Evolutionary conservation across 495 filamentous ascomycete species (phyloP).

Genomic region (Aspergillus carlsbadensis): DNA sequence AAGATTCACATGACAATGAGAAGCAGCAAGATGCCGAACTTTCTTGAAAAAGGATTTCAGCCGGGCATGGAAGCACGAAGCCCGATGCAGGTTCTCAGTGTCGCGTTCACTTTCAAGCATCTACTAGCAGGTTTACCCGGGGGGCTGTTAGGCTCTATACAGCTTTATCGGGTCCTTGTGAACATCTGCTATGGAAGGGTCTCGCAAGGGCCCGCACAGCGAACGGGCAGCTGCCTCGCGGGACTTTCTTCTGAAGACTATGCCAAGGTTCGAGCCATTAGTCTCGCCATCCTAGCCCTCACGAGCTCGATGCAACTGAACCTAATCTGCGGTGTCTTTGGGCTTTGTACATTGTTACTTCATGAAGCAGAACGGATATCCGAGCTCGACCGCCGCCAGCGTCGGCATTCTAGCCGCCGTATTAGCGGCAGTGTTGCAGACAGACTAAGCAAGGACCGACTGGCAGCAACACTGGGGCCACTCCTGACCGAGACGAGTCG

Average conservation of each 20-base stretch:
- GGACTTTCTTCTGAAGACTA: slow-evolving; percentile 17
- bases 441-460: slow-evolving; percentile 24
- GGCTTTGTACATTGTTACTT: slow-evolving; percentile 32
- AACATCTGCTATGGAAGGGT: slow-evolving; percentile 58
- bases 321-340: slow-evolving; percentile 43
- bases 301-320: slow-evolving; percentile 38
- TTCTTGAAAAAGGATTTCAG: slow-evolving; percentile 22
- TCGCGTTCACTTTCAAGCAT: slow-evolving; percentile 70
- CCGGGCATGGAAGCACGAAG: slow-evolving; percentile 24
- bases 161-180: slow-evolving; percentile 64
- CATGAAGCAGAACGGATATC: slow-evolving; percentile 22
- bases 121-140: slow-evolving; percentile 69
- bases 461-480: slow-evolving; percentile 36
- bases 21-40: slow-evolving; percentile 21
- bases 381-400: slow-evolving; percentile 20
- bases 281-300: slow-evolving; percentile 39
- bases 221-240: slow-evolving; percentile 13
- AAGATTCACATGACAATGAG: slow-evolving; percentile 36
- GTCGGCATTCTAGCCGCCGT: slow-evolving; percentile 1
- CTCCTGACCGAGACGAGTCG: slow-evolving; percentile 24
- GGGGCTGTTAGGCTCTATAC: slow-evolving; percentile 68
- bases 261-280: slow-evolving; percentile 29
- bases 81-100: slow-evolving; percentile 56
- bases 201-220: slow-evolving; percentile 42
- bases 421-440: slow-evolving; percentile 15